Evolutionary conservation across 1,284 basidiomycete species (phyloP).

Genomic region (Coniferiporia sulphurascens): DNA sequence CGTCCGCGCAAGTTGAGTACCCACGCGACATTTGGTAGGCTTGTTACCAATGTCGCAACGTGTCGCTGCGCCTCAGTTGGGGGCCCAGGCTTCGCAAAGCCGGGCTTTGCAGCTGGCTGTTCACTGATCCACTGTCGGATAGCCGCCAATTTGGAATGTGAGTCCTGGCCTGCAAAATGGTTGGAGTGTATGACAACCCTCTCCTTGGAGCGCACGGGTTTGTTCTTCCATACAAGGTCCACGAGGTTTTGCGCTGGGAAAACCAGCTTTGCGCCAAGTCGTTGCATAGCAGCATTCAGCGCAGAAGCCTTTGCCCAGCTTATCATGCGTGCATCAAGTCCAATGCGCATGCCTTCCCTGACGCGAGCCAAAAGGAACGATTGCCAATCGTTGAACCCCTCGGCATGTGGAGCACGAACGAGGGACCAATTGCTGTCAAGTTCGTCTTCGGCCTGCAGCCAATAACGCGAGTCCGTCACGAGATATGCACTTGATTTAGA

Average conservation of each 20-base stretch:
- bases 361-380: slow-evolving; percentile 32
- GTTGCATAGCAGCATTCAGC: slow-evolving; percentile 51
- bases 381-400: slow-evolving; percentile 67
- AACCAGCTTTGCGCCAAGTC: slow-evolving; percentile 55
- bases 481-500: slow-evolving; percentile 64
- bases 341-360: slow-evolving; percentile 56
- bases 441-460: slow-evolving; percentile 77
- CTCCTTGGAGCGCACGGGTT: slow-evolving; percentile 62
- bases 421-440: slow-evolving; percentile 77
- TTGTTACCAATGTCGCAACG: slow-evolving; percentile 60
- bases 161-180: slow-evolving; percentile 40
- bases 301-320: slow-evolving; percentile 66
- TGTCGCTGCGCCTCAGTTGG: slow-evolving; percentile 61
- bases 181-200: slow-evolving; percentile 69
- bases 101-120: slow-evolving; percentile 55
- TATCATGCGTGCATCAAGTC: slow-evolving; percentile 87
- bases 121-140: slow-evolving; percentile 58
- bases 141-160: slow-evolving; percentile 51
- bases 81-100: slow-evolving; percentile 51
- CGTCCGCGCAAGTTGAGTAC: slow-evolving; percentile 79
- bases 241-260: slow-evolving; percentile 79
- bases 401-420: slow-evolving; percentile 57
- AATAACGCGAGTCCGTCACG: slow-evolving; percentile 87
- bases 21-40: slow-evolving; percentile 66
- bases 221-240: slow-evolving; percentile 79